Evolutionary conservation across 1,139 yeast species (phyloP), one percentile per base, ranked within the genome.

Genomic region (Yamadazyma atlantica): DNA sequence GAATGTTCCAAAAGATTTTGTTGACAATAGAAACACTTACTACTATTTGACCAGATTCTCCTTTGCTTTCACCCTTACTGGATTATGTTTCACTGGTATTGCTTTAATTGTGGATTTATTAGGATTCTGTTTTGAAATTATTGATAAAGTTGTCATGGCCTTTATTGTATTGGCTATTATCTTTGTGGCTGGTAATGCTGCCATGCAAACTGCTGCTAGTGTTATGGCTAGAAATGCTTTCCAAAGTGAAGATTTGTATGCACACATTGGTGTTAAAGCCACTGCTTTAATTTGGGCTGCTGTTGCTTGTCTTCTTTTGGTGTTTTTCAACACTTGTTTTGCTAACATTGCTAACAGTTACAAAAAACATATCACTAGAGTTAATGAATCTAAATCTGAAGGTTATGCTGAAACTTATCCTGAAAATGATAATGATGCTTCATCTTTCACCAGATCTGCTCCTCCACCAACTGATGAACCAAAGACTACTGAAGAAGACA

Each of bases 201-300:
- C 85, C 10, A 64, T 80, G 55, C 78, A 77, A 60, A 85, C 92
- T 33, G 86, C 92, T 4, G 83, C 75, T 28, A 57, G 72, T 34
- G 88, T 80, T 6, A 57, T 84, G 65, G 87, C 85, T 34, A 80
- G 66, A 55, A 71, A 77, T 44, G 82, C 85, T 15, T 85, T 84
- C 70, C 50, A 57, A n/a, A 56, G 59, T 42, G 73, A 58, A n/a
- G 64, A 62, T 26, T 54, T 64, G 49, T 40, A 50, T 18, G 72
- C 80, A 32, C 66, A 70, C 38, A 52, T 85, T 41, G 86, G 88
- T 42, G 71, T 78, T 29, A 65, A 76, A 42, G 59, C 77, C 51
- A 59, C 80, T 60, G 90, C 85, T 53, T 56, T 84, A 42, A 59
- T 80, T 14, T 84, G 94, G 94, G 83, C 88, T 35, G 66, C 86